Evolutionary conservation across 345 rosid species (phyloP).

Genomic region (Rubroshorea leprosula): DNA sequence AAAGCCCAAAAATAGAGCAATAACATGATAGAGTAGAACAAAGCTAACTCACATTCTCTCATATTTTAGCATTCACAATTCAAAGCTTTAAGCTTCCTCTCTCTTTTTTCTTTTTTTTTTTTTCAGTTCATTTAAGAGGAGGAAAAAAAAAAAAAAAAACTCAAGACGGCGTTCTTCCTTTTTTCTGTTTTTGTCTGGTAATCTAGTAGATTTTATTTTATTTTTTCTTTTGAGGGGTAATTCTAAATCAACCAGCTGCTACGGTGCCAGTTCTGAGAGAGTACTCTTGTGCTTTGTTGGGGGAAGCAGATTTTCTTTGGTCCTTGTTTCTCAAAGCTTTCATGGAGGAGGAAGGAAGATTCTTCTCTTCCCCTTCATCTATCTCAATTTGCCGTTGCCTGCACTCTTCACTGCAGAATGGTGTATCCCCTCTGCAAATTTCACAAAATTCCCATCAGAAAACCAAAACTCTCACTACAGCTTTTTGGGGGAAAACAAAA

Average conservation of each 20-base stretch:
- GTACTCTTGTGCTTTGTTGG: conserved; percentile 27
- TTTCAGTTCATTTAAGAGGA: neutral
- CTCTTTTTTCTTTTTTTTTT: neutral
- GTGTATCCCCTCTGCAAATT: conserved; percentile 69
- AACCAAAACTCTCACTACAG: neutral
- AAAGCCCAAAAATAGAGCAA: conserved; percentile 11
- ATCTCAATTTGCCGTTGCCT: conserved; percentile 70
- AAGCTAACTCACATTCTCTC: conserved; percentile 12
- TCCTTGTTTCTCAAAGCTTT: conserved; percentile 46
- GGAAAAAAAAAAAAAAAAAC: too few species aligned
- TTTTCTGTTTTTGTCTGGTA: neutral
- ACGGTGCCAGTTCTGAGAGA: conserved; percentile 35
- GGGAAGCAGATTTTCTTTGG: conserved; percentile 35
- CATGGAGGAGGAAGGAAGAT: conserved; percentile 55
- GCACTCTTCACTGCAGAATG: conserved; percentile 87
- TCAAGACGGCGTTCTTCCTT: too few species aligned
- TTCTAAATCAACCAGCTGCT: conserved; percentile 38
- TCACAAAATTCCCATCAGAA: conserved; percentile 8
- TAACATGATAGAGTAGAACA: conserved; percentile 1
- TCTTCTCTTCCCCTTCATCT: conserved; percentile 63
- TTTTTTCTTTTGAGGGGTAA: neutral
- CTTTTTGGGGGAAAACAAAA: neutral
- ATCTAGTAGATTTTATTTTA: neutral
- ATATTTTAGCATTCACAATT: conserved; percentile 14
- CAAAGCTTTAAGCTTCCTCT: neutral